Base-by-base conservation (phyloP, 1,284 basidiomycete genomes). In the Microbotryum scabiosae region DNA sequence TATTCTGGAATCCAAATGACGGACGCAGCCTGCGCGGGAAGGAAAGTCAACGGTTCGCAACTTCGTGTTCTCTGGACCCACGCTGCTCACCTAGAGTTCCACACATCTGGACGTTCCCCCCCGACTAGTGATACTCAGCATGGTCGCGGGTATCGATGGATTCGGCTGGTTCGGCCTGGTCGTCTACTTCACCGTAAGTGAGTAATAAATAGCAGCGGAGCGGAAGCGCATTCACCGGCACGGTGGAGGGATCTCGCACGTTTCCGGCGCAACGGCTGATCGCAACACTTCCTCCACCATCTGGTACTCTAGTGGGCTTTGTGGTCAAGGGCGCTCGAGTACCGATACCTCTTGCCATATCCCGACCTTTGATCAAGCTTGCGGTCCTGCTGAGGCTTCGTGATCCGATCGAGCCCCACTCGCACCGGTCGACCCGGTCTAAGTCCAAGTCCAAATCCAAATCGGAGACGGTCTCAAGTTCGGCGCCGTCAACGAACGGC, bases 171-270 rank as follows among this genome's bases (percentile, higher is more conserved):
- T 71, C 46, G 66, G 65, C 2, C 75, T 90, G 36, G 77, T 86
- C 49, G 72, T 88, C 18, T 91, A 90, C 76, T 78, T 89, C 65
- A 56, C 84, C 50, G 85, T 87, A 55, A 90, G 87, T 82, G 64
- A 74, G 81, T 78, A 10, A 7, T 30, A 9, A 7, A 30, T 9
- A 30, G 30, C 10, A 30, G 30, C 30, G 30, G 30, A 30, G 30
- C 8, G 30, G 30, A 30, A 30, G 8, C 30, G 30, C 30, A 30
- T 30, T 30, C 30, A 30, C 30, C 30, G 8, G 30, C 30, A 30
- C 30, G 30, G 30, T 30, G 8, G 30, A 30, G 30, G 18, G 18
- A 21, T 23, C n/a, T 23, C 20, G 26, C 58, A n/a, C 60, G 41
- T 14, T 23, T 16, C 32, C 18, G 20, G 21, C 50, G 54, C 49